Conservation (phyloP, 2,329 filamentous ascomycete genomes). For the Emmonsiellopsis sp. region DNA sequence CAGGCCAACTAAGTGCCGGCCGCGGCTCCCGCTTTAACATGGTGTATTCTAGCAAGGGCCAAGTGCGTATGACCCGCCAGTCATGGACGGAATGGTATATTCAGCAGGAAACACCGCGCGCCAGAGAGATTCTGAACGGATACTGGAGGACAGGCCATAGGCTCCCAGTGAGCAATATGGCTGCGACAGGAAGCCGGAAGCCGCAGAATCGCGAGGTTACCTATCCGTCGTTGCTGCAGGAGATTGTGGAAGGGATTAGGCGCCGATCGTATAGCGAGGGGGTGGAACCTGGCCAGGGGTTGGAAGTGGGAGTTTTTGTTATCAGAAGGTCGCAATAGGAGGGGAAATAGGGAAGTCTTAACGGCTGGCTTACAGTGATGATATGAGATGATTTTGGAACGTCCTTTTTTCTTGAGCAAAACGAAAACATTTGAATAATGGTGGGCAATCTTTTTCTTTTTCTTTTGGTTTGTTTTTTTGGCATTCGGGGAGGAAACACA, state of each 20-base stretch:
- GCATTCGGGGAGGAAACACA: too few species aligned
- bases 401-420: background rate
- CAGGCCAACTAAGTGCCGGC: constrained; percentile 22
- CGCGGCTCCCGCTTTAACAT: constrained; percentile 34
- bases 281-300: constrained; percentile 33
- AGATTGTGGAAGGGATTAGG: constrained; percentile 51
- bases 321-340: constrained; percentile 31
- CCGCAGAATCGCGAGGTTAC: constrained; percentile 37
- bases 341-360: background rate
- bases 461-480: too few species aligned
- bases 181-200: constrained; percentile 18
- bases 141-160: constrained; percentile 34
- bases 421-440: too few species aligned
- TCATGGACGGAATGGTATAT: constrained; percentile 58
- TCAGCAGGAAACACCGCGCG: constrained; percentile 53
- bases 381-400: too few species aligned
- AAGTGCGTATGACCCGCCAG: constrained; percentile 42
- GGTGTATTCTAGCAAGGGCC: constrained; percentile 43
- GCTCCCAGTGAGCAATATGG: constrained; percentile 21
- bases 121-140: constrained; percentile 41
- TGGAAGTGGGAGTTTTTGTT: constrained; percentile 43
- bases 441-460: too few species aligned
- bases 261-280: constrained; percentile 39
- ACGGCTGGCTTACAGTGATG: too few species aligned
- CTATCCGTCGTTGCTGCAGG: constrained; percentile 48